Percentiles rank a stretch among this genome's conserved stretches.
Evolutionary conservation across 306 rosid genomes (phyloP).

Genomic region (Rosa lucieae): DNA sequence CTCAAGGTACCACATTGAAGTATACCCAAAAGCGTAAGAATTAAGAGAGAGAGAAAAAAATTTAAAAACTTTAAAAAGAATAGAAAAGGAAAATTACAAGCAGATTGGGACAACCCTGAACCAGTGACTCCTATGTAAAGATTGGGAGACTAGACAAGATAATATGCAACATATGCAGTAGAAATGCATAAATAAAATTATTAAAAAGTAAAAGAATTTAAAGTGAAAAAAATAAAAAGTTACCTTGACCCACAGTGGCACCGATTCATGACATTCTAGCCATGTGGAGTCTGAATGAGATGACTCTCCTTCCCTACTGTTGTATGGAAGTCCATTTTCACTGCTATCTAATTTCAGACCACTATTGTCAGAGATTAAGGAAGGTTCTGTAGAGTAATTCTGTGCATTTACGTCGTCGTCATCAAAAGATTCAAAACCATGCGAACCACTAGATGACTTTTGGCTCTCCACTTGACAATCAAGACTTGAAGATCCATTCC

Average conservation of each 20-base stretch:
- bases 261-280: conserved; percentile 83
- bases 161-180: conserved; percentile 3
- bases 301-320: conserved; percentile 60
- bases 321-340: conserved; percentile 64
- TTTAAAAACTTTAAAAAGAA: background rate
- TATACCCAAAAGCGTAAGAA: background rate
- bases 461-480: conserved; percentile 50
- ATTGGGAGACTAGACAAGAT: conserved; percentile 5
- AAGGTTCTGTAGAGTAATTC: conserved; percentile 38
- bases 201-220: background rate
- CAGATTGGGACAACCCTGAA: conserved; percentile 7
- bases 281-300: conserved; percentile 70
- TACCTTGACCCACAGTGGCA: conserved; percentile 99
- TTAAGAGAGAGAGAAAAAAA: background rate
- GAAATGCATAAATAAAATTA: background rate
- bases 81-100: background rate
- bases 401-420: conserved; percentile 46
- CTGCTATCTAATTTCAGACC: conserved; percentile 52
- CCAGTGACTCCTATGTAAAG: background rate
- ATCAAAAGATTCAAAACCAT: conserved; percentile 40
- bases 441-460: conserved; percentile 45
- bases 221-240: conserved; percentile 13
- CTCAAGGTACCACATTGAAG: background rate
- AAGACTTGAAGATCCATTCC: conserved; percentile 49
- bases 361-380: conserved; percentile 50